A percentile compares a stretch with the other conserved stretches of the same genome.
Conservation (phyloP, 1,284 basidiomycete genomes). For the Apiotrichum porosum region DNA sequence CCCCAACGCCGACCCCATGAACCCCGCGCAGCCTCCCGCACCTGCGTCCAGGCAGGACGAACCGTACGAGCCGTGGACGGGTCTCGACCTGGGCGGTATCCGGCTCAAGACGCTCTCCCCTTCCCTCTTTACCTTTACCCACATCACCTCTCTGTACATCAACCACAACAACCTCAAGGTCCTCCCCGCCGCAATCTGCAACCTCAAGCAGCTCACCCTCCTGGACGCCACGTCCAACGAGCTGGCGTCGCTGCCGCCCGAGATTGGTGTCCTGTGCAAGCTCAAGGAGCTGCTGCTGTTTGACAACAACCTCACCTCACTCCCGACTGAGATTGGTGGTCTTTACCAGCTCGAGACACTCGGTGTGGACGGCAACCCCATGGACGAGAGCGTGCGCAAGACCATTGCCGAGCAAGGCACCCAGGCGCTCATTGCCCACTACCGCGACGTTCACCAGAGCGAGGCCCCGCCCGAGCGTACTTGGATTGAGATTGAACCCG, state of each 20-base stretch:
- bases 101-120: conserved; percentile 84
- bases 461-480: conserved; percentile 73
- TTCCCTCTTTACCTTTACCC: conserved; percentile 82
- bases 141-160: conserved; percentile 91
- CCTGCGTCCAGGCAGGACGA: conserved; percentile 36
- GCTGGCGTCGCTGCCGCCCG: conserved; percentile 71
- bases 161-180: conserved; percentile 86
- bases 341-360: conserved; percentile 89
- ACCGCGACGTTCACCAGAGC: conserved; percentile 60
- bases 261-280: conserved; percentile 84
- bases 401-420: conserved; percentile 93
- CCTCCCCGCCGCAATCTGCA: conserved; percentile 78
- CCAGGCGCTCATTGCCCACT: conserved; percentile 73
- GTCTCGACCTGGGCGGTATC: conserved; percentile 94
- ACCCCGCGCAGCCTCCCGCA: conserved; percentile 29
- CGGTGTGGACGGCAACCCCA: conserved; percentile 92
- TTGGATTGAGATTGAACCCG: conserved; percentile 72
- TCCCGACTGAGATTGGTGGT: conserved; percentile 84
- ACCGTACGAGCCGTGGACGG: conserved; percentile 63
- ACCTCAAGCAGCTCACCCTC: conserved; percentile 78
- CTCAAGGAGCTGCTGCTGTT: conserved; percentile 92
- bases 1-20: conserved; percentile 32
- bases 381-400: conserved; percentile 69
- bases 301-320: conserved; percentile 81
- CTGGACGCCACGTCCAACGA: conserved; percentile 91